Percentiles rank a stretch among this genome's conserved stretches.
Evolutionary conservation across 2,329 filamentous ascomycete species (phyloP).

Genomic region (Trichocomaceae sp.): DNA sequence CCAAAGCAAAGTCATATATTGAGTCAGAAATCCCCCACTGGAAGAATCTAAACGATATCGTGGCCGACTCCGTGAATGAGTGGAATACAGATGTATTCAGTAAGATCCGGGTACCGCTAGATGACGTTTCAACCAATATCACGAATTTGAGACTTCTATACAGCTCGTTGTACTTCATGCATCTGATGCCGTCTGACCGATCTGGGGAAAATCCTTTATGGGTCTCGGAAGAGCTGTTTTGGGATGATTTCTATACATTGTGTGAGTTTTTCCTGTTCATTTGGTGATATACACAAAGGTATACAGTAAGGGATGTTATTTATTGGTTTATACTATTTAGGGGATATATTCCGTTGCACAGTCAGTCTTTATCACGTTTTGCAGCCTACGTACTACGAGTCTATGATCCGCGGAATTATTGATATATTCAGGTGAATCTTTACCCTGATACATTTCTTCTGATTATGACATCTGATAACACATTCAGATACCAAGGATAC

Average conservation of each 20-base stretch:
- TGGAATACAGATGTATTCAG: slow-evolving; percentile 55
- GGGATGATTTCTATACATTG: slow-evolving; percentile 61
- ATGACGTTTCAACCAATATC: slow-evolving; percentile 23
- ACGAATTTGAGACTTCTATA: slow-evolving; percentile 26
- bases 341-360: slow-evolving; percentile 60
- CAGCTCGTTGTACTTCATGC: slow-evolving; percentile 54
- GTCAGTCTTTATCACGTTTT: slow-evolving; percentile 61
- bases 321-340: slow-evolving; percentile 31
- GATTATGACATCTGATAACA: background rate
- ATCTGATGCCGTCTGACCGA: slow-evolving; percentile 61
- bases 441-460: background rate
- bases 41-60: slow-evolving; percentile 52
- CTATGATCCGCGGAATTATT: slow-evolving; percentile 60
- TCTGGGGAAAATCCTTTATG: slow-evolving; percentile 65
- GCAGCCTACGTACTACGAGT: slow-evolving; percentile 56
- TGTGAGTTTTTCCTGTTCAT: slow-evolving; percentile 28
- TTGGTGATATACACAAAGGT: too few relatives aligned
- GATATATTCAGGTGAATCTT: slow-evolving; percentile 57
- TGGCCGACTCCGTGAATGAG: slow-evolving; percentile 45
- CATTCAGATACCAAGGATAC: slow-evolving; percentile 44
- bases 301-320: background rate
- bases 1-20: slow-evolving; percentile 59
- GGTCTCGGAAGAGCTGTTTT: slow-evolving; percentile 59
- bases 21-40: slow-evolving; percentile 59
- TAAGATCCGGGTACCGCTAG: slow-evolving; percentile 35